A percentile compares a stretch with the other conserved stretches of the same genome.
phyloP scores from a whole-genome alignment of 1,284 basidiomycete species.

The Fistulina hepatica region DNA sequence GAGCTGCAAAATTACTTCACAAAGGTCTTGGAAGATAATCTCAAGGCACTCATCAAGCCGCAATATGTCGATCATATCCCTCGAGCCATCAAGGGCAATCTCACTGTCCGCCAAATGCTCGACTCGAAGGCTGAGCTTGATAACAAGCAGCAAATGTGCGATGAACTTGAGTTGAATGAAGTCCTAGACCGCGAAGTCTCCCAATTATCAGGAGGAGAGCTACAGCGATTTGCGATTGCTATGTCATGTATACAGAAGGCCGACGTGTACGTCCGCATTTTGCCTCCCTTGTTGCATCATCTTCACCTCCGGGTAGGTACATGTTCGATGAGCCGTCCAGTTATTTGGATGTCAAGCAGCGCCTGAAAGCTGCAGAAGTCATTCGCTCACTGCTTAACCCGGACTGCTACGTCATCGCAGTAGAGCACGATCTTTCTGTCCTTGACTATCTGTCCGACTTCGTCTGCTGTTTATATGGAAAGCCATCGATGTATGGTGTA shows the following conservation, averaged over 20 bases:
- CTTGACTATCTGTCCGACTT: conserved; percentile 96
- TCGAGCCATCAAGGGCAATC: conserved; percentile 81
- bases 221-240: conserved; percentile 92
- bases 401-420: conserved; percentile 85
- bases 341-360: conserved; percentile 92
- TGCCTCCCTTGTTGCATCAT: conserved; percentile 4
- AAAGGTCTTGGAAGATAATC: conserved; percentile 94
- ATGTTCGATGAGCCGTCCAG: conserved; percentile 98
- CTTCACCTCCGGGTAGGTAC: conserved; percentile 41
- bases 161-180: conserved; percentile 77
- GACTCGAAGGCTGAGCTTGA: conserved; percentile 77
- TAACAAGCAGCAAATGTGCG: conserved; percentile 75
- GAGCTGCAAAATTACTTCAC: conserved; percentile 98
- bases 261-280: conserved; percentile 52
- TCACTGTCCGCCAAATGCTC: conserved; percentile 84
- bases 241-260: conserved; percentile 89
- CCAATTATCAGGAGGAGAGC: conserved; percentile 89
- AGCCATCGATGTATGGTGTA: conserved; percentile 94
- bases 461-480: conserved; percentile 93
- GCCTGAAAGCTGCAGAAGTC: conserved; percentile 89
- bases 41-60: conserved; percentile 96
- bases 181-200: conserved; percentile 75
- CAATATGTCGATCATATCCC: conserved; percentile 99
- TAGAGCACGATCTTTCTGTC: conserved; percentile 96
- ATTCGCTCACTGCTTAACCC: conserved; percentile 78